phyloP scores from a whole-genome alignment of 208 protist genomes.

The Herpetomonas muscarum region DNA sequence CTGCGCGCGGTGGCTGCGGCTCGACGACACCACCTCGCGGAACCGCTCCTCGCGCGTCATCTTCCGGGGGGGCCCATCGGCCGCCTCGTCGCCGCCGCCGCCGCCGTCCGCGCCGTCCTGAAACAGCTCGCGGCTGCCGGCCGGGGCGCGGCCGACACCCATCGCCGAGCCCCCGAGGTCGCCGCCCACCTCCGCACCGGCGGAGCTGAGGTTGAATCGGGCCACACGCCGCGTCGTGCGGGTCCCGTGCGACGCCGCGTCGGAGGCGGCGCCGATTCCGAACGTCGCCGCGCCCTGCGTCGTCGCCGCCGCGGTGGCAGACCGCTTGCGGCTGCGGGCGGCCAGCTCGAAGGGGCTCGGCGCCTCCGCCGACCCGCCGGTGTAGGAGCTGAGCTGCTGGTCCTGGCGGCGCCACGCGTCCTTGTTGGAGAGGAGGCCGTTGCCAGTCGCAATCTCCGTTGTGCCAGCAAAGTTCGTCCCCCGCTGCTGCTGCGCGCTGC shows the following conservation, averaged over 20 bases:
- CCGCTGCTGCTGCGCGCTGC: constrained; percentile 16
- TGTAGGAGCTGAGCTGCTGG: constrained; percentile 1
- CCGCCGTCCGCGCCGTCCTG: constrained; percentile 5
- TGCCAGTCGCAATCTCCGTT: neutral
- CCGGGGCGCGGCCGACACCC: constrained; percentile 20
- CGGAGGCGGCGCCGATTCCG: constrained; percentile 6
- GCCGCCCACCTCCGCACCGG: neutral
- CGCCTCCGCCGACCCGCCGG: constrained; percentile 8
- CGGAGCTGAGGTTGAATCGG: constrained; percentile 25
- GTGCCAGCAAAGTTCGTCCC: constrained; percentile 1
- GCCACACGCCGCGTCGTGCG: constrained; percentile 29
- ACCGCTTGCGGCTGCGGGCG: constrained; percentile 8
- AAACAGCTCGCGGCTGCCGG: neutral
- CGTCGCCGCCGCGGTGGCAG: constrained; percentile 12
- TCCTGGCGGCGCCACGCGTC: neutral
- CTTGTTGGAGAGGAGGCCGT: neutral
- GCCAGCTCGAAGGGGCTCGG: constrained; percentile 28
- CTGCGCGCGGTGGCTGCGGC: constrained; percentile 51
- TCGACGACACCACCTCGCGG: constrained; percentile 58
- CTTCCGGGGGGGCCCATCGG: constrained; percentile 24
- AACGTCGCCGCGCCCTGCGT: constrained; percentile 37
- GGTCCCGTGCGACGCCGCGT: constrained; percentile 10
- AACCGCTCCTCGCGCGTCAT: constrained; percentile 58
- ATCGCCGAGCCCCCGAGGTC: constrained; percentile 7
- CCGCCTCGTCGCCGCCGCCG: constrained; percentile 10